Percentiles rank a stretch among this genome's conserved stretches.
Evolutionary conservation across 805 yeast genomes (phyloP).

Genomic region (Teunomyces aglyptinius): DNA sequence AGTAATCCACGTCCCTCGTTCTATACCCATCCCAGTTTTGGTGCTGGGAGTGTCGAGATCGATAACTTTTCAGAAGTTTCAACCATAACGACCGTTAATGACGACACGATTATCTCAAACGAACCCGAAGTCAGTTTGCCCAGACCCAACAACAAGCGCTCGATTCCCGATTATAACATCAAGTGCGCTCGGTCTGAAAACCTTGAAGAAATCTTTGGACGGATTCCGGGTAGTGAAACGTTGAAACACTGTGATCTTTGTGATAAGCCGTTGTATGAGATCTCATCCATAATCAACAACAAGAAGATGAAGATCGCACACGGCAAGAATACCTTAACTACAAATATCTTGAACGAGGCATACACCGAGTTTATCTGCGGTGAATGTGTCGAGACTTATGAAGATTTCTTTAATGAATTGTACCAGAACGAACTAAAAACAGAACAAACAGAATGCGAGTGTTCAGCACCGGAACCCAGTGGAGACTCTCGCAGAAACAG

Average conservation of each 20-base stretch:
- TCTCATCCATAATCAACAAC: conserved; percentile 41
- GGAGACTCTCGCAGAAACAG: too few relatives aligned
- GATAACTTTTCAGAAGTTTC: conserved; percentile 10
- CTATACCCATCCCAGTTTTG: neutral
- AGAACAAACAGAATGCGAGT: too few relatives aligned
- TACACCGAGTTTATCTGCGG: conserved; percentile 61
- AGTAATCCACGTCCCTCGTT: neutral
- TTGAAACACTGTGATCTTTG: conserved; percentile 63
- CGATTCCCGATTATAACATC: neutral
- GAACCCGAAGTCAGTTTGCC: neutral
- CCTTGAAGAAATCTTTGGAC: conserved; percentile 37
- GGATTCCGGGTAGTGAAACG: conserved; percentile 36
- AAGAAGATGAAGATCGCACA: conserved; percentile 11
- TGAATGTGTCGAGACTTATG: conserved; percentile 58
- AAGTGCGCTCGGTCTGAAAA: conserved; percentile 16
- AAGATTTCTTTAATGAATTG: conserved; percentile 43
- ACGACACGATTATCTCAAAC: conserved; percentile 3
- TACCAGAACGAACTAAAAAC: conserved; percentile 9
- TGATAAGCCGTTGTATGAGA: conserved; percentile 65
- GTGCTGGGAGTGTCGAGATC: conserved; percentile 2
- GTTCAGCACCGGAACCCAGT: too few relatives aligned
- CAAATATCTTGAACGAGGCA: conserved; percentile 11
- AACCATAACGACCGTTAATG: conserved; percentile 9
- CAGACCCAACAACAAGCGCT: neutral
- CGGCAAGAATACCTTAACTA: conserved; percentile 9